Percentiles rank a stretch among this genome's conserved stretches.
Evolutionary conservation across 495 filamentous ascomycete species (phyloP).

Genomic region (Neurospora hispaniola): DNA sequence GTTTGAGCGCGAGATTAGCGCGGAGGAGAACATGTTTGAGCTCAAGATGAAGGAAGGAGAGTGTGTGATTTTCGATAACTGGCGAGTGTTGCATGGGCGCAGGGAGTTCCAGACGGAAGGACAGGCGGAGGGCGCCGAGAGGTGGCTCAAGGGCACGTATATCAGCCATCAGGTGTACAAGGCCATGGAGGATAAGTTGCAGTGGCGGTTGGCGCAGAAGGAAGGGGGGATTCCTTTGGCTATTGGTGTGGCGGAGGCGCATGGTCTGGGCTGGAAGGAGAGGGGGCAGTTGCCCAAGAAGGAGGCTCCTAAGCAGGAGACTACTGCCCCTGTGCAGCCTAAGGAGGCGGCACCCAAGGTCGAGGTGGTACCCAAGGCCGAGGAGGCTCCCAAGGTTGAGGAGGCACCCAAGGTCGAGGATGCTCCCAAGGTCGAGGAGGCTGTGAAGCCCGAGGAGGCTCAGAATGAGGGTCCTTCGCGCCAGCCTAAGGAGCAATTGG

Average conservation of each 20-base stretch:
- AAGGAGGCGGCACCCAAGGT: background rate
- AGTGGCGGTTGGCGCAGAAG: background rate
- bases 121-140: conserved; percentile 33
- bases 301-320: background rate
- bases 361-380: background rate
- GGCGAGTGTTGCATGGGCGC: conserved; percentile 67
- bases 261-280: background rate
- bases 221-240: background rate
- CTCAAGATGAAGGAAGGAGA: conserved; percentile 65
- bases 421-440: background rate
- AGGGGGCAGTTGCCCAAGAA: background rate
- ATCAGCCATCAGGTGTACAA: conserved; percentile 58
- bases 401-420: background rate
- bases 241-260: too few relatives aligned
- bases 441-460: background rate
- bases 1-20: conserved; percentile 41
- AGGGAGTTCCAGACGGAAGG: conserved; percentile 49
- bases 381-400: background rate
- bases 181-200: conserved; percentile 32
- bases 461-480: background rate
- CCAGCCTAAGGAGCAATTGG: background rate
- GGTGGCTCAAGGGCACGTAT: conserved; percentile 83
- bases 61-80: conserved; percentile 81
- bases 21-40: conserved; percentile 46
- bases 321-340: background rate